These are phyloP conservation scores for Panaeolus papilionaceus DNA, from an alignment of 768 basidiomycete species.

Conservation along the genomic window DNA sequence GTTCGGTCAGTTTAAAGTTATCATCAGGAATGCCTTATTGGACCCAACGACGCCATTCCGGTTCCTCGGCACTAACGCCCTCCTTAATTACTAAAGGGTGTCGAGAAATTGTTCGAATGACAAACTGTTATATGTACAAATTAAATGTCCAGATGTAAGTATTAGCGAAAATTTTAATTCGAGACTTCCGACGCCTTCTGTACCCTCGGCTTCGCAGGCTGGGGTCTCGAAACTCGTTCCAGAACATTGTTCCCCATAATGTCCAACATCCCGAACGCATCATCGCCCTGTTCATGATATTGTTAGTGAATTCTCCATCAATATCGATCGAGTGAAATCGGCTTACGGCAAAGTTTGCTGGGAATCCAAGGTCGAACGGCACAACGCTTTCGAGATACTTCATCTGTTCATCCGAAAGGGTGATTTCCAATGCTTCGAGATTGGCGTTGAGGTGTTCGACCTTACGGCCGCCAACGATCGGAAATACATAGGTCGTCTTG, in stretches of 20 bases:
- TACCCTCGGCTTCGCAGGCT: slow-evolving; percentile 3
- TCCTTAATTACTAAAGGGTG: no score
- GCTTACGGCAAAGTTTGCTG: slow-evolving; percentile 36
- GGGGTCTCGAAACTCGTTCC: background rate
- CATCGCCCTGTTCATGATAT: background rate
- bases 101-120: no score
- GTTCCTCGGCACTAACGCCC: no score
- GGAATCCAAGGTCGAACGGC: slow-evolving; percentile 54
- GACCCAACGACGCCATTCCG: no score
- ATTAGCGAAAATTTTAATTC: background rate
- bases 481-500: slow-evolving; percentile 59
- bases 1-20: no score
- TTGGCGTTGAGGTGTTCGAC: slow-evolving; percentile 55
- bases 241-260: background rate
- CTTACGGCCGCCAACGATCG: slow-evolving; percentile 55
- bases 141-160: no score
- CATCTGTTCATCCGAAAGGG: slow-evolving; percentile 48
- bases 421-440: slow-evolving; percentile 51
- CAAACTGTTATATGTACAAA: no score
- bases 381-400: slow-evolving; percentile 46
- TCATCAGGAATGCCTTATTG: no score
- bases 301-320: background rate
- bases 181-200: background rate
- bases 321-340: background rate
- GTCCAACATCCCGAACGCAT: background rate